Percentiles rank a stretch among this genome's conserved stretches.
phyloP scores from a whole-genome alignment of 1,284 basidiomycete species.

The Xerocomus cyaneibrunnescens region DNA sequence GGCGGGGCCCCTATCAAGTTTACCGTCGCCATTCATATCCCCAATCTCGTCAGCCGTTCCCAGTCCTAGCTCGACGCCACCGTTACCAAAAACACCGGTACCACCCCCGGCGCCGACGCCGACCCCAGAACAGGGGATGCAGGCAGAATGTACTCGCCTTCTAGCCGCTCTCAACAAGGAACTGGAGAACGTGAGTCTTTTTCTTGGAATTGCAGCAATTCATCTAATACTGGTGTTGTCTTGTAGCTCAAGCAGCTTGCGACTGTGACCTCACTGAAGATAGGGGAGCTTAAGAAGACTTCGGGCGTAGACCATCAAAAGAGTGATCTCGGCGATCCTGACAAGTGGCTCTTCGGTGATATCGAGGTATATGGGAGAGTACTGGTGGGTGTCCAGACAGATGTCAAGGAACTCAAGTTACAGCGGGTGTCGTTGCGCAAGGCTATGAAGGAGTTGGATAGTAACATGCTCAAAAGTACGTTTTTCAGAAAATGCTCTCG shows the following conservation, averaged over 20 bases:
- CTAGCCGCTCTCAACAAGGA: constrained; percentile 47
- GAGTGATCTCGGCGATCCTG: constrained; percentile 45
- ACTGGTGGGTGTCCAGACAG: constrained; percentile 48
- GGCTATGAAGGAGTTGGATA: constrained; percentile 54
- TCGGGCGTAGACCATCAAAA: constrained; percentile 42
- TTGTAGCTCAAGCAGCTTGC: constrained; percentile 46
- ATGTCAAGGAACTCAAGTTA: constrained; percentile 51
- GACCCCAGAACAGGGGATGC: constrained; percentile 55
- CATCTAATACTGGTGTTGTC: neutral
- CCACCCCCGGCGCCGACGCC: constrained; percentile 22
- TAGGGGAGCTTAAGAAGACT: constrained; percentile 36
- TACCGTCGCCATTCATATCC: constrained; percentile 4
- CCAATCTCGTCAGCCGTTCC: neutral
- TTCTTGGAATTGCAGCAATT: neutral
- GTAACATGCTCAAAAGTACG: constrained; percentile 66
- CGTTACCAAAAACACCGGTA: constrained; percentile 11
- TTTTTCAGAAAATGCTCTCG: neutral
- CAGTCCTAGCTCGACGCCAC: constrained; percentile 6
- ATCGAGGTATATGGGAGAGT: constrained; percentile 50
- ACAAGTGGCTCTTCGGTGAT: constrained; percentile 58
- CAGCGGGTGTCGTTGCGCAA: constrained; percentile 43
- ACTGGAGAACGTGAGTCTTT: constrained; percentile 48
- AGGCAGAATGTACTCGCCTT: constrained; percentile 54
- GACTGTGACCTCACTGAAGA: constrained; percentile 34
- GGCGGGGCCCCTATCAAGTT: constrained; percentile 13